Base-by-base conservation (phyloP, 2,329 filamentous ascomycete genomes). In the Arachnomyces sp. region DNA sequence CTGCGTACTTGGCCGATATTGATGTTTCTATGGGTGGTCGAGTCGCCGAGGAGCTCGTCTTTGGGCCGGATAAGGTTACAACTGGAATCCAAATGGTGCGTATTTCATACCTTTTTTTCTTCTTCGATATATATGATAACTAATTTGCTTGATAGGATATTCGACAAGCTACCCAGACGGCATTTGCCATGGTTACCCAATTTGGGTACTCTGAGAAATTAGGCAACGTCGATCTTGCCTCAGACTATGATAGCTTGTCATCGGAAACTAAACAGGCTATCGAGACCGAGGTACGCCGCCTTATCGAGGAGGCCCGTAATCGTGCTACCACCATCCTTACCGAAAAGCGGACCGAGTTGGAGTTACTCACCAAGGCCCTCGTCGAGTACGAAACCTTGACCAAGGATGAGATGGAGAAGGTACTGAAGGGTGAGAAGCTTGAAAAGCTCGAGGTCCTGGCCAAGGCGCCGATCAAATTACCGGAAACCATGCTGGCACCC, bases 371-470 rank as follows among this genome's bases (percentile, higher is more conserved):
- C 18, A 81, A 89, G 56, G 92, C 89, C 4, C 74, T 98, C 7
- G 80, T 98, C 28, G 82, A 95, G 63, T 96, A 95, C 62, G 92
- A 98, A 71, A 95, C 88, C 0, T 68, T 98, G 38, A 84, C 84
- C 61, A 85, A 83, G 62, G 80, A 84, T 3, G 92, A 98, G 63
- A 93, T 96, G 47, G 80, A 89, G 62, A 86, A 84, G 69, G 86
- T 96, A 4, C 81, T 98, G 48, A 78, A 77, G 38, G 92, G 92
- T 28, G 87, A 95, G 66, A 82, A 84, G 57, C 69, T 98, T 29
- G 72, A 80, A 1, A 85, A 86, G 44, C 65, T 86, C 8, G 37
- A 75, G 73, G 45, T 69, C 63, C 31, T 56, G 78, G 45, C 72
- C 77, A 46, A 53, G 29, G 56, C 61, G 7, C 78, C 77, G 2